Base-by-base conservation (phyloP, 1,284 basidiomycete species). In the Mycosarcoma mackinlayi region DNA sequence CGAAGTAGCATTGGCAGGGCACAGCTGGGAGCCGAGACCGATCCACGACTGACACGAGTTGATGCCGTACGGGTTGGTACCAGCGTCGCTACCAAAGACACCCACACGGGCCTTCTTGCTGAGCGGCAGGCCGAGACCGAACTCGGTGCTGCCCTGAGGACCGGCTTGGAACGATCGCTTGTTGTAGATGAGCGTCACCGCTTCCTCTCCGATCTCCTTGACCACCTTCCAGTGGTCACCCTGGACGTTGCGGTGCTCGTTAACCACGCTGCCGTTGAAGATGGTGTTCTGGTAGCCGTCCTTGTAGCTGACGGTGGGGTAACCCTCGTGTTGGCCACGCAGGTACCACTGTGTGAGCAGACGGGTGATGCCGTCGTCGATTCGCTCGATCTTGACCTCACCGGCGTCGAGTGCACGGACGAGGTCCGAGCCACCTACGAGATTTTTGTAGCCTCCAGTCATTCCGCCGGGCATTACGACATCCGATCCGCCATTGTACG, bases 11-110 rank as follows among this genome's bases (percentile, higher is more conserved):
- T 65, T 70, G 28, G 51, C 67, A 37, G 46, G 52, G 45, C 67
- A 64, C 10, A 56, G 52, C 57, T 74, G 76, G 13, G 80, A 70
- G 6, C 66, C 80, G 30, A 76, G 69, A 28, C 49, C 48, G 24
- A 61, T 50, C 49, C 65, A 63, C 21, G 27, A 30, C 44, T 65
- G 62, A 30, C 65, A 73, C 9, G 54, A 35, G 25, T 64, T 73
- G 52, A 56, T 44, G 11, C 69, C 69, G 51, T 54, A 55, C 6
- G 63, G 57, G 42, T 66, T 62, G 31, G 59, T 49, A 7, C 69
- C 64, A 14, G 69, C 64, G 24, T 73, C 69, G 46, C 55, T 57
- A 38, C 69, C 69, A n/a, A 73, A 60, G 14, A 73, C 37, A 11
- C 55, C 59, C 23, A 73, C 55, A 16, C 54, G 54, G 9, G 51